Conservation (phyloP, 352 stramenopile genomes). For the Phytophthora meadii region DNA sequence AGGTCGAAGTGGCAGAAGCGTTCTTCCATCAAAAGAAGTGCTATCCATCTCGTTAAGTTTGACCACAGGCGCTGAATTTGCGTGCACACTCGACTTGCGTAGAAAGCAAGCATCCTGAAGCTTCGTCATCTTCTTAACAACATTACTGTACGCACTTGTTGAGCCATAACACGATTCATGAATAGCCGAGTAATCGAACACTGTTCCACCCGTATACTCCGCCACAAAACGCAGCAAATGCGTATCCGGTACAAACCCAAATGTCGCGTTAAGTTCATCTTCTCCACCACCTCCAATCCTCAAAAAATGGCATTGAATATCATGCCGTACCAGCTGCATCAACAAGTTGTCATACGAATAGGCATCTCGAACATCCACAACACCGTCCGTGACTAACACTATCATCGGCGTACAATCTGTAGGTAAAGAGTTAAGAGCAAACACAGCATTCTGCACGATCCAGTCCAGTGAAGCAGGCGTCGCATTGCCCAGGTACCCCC, state of each 20-base stretch:
- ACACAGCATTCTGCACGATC: slow-evolving; percentile 87
- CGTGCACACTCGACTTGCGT: slow-evolving; percentile 70
- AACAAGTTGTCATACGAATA: slow-evolving; percentile 88
- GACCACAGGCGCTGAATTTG: slow-evolving; percentile 69
- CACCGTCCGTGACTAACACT: slow-evolving; percentile 86
- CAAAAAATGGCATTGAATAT: slow-evolving; percentile 89
- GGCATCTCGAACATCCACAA: slow-evolving; percentile 79
- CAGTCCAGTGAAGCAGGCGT: slow-evolving; percentile 69
- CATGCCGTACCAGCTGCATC: slow-evolving; percentile 90
- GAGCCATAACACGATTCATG: slow-evolving; percentile 60
- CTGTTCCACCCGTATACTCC: slow-evolving; percentile 65
- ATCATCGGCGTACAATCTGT: slow-evolving; percentile 78
- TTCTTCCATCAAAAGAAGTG: slow-evolving; percentile 72
- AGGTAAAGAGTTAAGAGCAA: slow-evolving; percentile 87
- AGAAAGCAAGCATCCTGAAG: slow-evolving; percentile 73
- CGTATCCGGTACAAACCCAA: slow-evolving; percentile 87
- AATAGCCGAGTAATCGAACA: slow-evolving; percentile 72
- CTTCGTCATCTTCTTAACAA: slow-evolving; percentile 60
- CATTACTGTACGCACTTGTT: slow-evolving; percentile 35
- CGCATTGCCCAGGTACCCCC: slow-evolving; percentile 33
- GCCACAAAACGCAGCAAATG: slow-evolving; percentile 83
- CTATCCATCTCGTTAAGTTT: slow-evolving; percentile 75
- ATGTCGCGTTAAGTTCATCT: slow-evolving; percentile 71
- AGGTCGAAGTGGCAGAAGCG: slow-evolving; percentile 69
- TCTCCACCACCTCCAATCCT: slow-evolving; percentile 61